phyloP scores from a whole-genome alignment of 2,329 filamentous ascomycete species.

The Rachicladosporium sp. region DNA sequence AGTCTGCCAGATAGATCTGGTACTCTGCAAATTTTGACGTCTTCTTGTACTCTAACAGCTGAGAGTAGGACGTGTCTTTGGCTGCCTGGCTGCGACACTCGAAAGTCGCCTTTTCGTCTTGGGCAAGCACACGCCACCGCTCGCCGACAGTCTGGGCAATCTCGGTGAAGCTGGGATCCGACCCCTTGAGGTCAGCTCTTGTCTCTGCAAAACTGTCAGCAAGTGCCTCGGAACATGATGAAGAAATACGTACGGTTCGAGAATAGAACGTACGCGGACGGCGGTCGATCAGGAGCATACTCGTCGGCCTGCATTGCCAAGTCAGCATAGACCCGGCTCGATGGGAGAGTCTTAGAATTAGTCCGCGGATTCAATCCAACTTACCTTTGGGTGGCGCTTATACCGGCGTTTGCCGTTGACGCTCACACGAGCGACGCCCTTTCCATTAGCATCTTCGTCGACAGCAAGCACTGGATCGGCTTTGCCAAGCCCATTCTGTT shows the following conservation, averaged over 20 bases:
- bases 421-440: background rate
- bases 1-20: constrained; percentile 60
- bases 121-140: constrained; percentile 67
- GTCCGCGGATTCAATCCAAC: constrained; percentile 10
- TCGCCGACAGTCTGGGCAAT: constrained; percentile 95
- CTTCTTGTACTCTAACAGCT: constrained; percentile 65
- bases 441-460: no score
- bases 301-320: constrained; percentile 50
- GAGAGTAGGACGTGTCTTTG: constrained; percentile 66
- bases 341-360: no score
- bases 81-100: constrained; percentile 59
- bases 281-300: constrained; percentile 65
- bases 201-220: constrained; percentile 41
- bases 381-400: constrained; percentile 62
- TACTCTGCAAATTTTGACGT: constrained; percentile 58
- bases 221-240: background rate
- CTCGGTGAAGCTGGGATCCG: constrained; percentile 71
- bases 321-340: constrained; percentile 5
- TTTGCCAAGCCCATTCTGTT: no score
- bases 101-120: constrained; percentile 56
- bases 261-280: constrained; percentile 75
- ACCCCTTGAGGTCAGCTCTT: constrained; percentile 63
- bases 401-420: constrained; percentile 55
- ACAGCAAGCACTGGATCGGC: no score
- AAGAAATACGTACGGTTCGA: constrained; percentile 55